These are phyloP conservation scores for Aspergillus sojae DNA, from an alignment of 2,329 filamentous ascomycete genomes.

Conservation along the genomic window DNA sequence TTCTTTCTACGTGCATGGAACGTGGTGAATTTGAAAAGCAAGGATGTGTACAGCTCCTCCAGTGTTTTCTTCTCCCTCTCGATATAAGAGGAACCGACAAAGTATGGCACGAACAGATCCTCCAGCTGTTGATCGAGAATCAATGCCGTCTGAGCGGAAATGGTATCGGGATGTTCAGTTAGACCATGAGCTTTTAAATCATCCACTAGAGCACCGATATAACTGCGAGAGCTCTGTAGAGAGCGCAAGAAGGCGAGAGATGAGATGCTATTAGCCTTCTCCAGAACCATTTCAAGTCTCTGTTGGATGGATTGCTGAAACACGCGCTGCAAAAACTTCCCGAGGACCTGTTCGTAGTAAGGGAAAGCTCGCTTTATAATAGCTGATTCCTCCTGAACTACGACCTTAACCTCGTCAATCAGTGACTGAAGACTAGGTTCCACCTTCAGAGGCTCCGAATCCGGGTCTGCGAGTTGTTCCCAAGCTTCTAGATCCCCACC, in stretches of 20 bases:
- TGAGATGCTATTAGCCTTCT: constrained; percentile 90
- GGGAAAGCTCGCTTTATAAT: constrained; percentile 97
- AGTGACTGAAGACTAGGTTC: constrained; percentile 91
- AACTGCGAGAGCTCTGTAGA: constrained; percentile 85
- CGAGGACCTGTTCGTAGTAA: constrained; percentile 90
- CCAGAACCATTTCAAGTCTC: constrained; percentile 89
- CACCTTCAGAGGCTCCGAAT: constrained; percentile 85
- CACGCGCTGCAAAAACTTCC: constrained; percentile 89
- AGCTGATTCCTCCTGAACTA: constrained; percentile 94
- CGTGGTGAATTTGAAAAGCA: constrained; percentile 96
- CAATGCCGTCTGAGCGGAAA: constrained; percentile 79
- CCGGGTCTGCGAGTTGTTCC: constrained; percentile 92
- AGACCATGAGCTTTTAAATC: constrained; percentile 92
- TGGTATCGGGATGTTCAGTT: constrained; percentile 91
- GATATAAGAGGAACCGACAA: constrained; percentile 66
- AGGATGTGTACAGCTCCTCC: constrained; percentile 82
- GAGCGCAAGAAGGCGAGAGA: constrained; percentile 89
- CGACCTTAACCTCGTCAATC: constrained; percentile 89
- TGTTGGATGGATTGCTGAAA: constrained; percentile 99
- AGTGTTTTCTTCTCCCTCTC: constrained; percentile 67
- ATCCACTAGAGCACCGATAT: constrained; percentile 84
- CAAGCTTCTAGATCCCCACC: constrained; percentile 65
- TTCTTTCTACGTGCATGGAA: constrained; percentile 83
- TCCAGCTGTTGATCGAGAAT: constrained; percentile 69
- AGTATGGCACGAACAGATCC: constrained; percentile 68